Evolutionary conservation across 768 basidiomycete species (phyloP).

Genomic region (Rhizopogon vulgaris): DNA sequence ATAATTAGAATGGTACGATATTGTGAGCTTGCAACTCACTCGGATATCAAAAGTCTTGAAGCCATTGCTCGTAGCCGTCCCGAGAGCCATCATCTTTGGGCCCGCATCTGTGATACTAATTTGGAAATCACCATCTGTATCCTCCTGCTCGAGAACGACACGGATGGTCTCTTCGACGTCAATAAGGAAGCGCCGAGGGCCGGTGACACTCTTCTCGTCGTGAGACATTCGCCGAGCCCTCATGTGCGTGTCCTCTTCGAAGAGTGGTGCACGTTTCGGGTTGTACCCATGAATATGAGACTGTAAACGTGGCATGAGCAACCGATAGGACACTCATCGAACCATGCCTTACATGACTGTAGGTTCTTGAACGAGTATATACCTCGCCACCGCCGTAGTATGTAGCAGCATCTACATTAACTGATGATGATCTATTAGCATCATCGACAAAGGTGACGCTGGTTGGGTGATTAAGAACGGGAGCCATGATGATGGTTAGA

Average conservation of each 20-base stretch:
- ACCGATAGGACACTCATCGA: slow-evolving; percentile 8
- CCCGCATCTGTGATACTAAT: slow-evolving; percentile 96
- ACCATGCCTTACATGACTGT: slow-evolving; percentile 62
- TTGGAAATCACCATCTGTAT: slow-evolving; percentile 95
- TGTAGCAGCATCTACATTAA: slow-evolving; percentile 64
- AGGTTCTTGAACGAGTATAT: slow-evolving; percentile 79
- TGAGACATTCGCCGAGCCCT: slow-evolving; percentile 83
- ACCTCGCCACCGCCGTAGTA: slow-evolving; percentile 82
- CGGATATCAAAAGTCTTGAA: slow-evolving; percentile 97
- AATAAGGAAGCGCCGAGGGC: slow-evolving; percentile 86
- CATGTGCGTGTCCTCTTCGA: slow-evolving; percentile 71
- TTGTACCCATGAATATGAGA: slow-evolving; percentile 68
- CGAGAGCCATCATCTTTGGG: slow-evolving; percentile 92
- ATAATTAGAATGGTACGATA: slow-evolving; percentile 7
- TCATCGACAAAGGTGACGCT: slow-evolving; percentile 67
- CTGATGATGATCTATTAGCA: slow-evolving; percentile 34
- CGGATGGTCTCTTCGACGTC: slow-evolving; percentile 98
- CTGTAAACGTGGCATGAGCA: slow-evolving; percentile 31
- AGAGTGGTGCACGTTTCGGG: slow-evolving; percentile 63
- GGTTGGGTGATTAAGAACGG: slow-evolving; percentile 56
- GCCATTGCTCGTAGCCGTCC: slow-evolving; percentile 95
- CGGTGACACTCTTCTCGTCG: slow-evolving; percentile 79
- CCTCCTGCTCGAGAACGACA: slow-evolving; percentile 93
- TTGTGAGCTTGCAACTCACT: slow-evolving; percentile 34
- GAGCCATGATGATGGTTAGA: slow-evolving; percentile 44